Evolutionary conservation across 2,329 filamentous ascomycete species (phyloP), one percentile per base, ranked within the genome.

Genomic region (Fusarium drepaniforme): DNA sequence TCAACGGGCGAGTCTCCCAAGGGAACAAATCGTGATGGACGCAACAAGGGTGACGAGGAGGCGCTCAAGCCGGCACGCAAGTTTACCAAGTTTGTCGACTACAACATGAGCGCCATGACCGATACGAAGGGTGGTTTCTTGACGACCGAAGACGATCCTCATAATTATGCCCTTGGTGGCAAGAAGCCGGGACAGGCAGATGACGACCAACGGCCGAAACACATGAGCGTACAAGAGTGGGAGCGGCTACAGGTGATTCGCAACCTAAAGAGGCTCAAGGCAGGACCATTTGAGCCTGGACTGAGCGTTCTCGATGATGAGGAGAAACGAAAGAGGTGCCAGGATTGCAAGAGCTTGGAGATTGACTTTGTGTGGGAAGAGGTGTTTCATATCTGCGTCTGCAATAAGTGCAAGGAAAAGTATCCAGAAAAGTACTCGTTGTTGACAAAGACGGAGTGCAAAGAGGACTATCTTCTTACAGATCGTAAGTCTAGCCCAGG

Each of bases 41-140:
- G 91, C 59, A 85, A 83, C 75, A 82, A 80, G 77, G 82, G 80
- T 77, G 84, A 88, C 74, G 86, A 87, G 18, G 86, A 80, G 81
- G 70, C 82, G 51, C 92, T 97, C 60, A 92, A 91, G 66, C 93
- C 96, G 1, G 94, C 94, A 57, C 90, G 92, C 79, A 98, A 97
- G 80, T 98, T 98, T 77, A 91, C 94, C 71, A 96, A 97, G 82
- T 98, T 93, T 81, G 96, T 99, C 80, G 97, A 99, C 81, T 98
- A 98, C 85, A 97, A 99, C 83, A 97, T 99, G 84, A 96, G 94
- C 81, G 93, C 96, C 84, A 98, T 99, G 95, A 97, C 93, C 8
- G 97, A 99, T 82, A 98, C 96, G 1, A 98, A 98, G 81, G 97
- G 97, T 72, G 97, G 97, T 1, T 99, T 99, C 83, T 84, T 99